Evolutionary conservation across 2,329 filamentous ascomycete species (phyloP), one percentile per base, ranked within the genome.

Genomic region (Colletotrichum sp.): DNA sequence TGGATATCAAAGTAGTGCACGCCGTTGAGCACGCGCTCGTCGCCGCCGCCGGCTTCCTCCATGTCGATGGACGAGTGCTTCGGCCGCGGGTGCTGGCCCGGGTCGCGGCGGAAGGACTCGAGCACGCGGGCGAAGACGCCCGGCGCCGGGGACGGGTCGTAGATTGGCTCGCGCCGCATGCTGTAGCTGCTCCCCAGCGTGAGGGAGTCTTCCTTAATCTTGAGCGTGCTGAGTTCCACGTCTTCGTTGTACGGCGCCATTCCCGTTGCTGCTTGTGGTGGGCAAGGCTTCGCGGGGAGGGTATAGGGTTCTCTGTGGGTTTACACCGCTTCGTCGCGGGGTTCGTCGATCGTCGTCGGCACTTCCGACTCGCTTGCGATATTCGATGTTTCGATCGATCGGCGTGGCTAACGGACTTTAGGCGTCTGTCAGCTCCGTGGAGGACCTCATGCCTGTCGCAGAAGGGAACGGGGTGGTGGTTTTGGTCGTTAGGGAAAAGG

Each of bases 71-170:
- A 80, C 71, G 64, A 88, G 82, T 87, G 84, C 77, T 84, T 84
- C 59, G 89, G 86, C 55, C 89, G 88, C 78, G 90, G 85, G 74
- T 85, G 86, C 71, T 86, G 84, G 78, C 83, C 83, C 9, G 91
- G 90, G 79, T 94, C 92, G 75, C 92, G 89, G 79, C 89, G 90
- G 86, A 94, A 94, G 83, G 90, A 89, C 83, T 93, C 90, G 79
- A 92, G 78, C 80, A 92, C 87, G 76, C 87, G 87, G 18, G 82
- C 82, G 75, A 87, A 79, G 76, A 84, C 81, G 52, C 81, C 81
- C 59, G 84, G 82, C 68, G 81, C 78, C 32, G 78, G 76, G 24
- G 80, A 78, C 10, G 87, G 84, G 55, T 87, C 85, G 81, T 89
- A 89, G 34, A 86, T 79, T 49, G 88, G 87, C 78, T 89, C 88